Conservation (phyloP, 345 rosid genomes). For the Excoecaria cochinchinensis region DNA sequence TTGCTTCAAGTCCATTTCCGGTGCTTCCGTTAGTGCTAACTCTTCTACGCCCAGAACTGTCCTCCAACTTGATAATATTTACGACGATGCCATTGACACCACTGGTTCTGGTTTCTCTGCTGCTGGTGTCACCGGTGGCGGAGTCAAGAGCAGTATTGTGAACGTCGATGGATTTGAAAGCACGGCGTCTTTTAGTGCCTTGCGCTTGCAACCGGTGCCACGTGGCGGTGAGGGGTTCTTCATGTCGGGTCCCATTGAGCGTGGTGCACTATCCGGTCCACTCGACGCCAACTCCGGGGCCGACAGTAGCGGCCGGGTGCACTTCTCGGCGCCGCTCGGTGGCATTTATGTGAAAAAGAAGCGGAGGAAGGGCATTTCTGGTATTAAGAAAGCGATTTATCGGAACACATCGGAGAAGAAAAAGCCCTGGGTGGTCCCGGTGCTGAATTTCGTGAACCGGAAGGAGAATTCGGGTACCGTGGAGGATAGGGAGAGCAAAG, state of each 20-base stretch:
- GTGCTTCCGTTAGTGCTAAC: slow-evolving; percentile 89
- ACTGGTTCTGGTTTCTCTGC: slow-evolving; percentile 29
- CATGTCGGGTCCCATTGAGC: slow-evolving; percentile 90
- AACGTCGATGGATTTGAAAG: slow-evolving; percentile 79
- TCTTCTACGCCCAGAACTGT: slow-evolving; percentile 79
- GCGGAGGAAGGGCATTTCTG: slow-evolving; percentile 58
- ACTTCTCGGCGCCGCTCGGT: slow-evolving; percentile 90
- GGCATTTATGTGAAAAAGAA: slow-evolving; percentile 58
- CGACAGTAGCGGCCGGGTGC: slow-evolving; percentile 46
- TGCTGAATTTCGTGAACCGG: slow-evolving; percentile 64
- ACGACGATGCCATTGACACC: slow-evolving; percentile 80
- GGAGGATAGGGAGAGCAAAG: slow-evolving; percentile 30
- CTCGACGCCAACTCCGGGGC: slow-evolving; percentile 47
- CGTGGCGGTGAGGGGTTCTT: slow-evolving; percentile 71
- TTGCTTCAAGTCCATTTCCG: slow-evolving; percentile 82
- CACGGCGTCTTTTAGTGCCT: slow-evolving; percentile 78
- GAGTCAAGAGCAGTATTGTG: slow-evolving; percentile 47
- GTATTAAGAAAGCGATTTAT: slow-evolving; percentile 54
- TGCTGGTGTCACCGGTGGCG: slow-evolving; percentile 34
- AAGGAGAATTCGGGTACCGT: slow-evolving; percentile 42
- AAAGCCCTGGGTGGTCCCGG: slow-evolving; percentile 96
- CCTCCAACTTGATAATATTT: slow-evolving; percentile 63
- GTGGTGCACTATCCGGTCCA: slow-evolving; percentile 83
- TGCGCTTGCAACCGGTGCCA: slow-evolving; percentile 84
- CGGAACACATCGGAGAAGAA: slow-evolving; percentile 73